These are phyloP conservation scores for Penicillium verhagenii DNA, from an alignment of 495 filamentous ascomycete species.

Conservation along the genomic window DNA sequence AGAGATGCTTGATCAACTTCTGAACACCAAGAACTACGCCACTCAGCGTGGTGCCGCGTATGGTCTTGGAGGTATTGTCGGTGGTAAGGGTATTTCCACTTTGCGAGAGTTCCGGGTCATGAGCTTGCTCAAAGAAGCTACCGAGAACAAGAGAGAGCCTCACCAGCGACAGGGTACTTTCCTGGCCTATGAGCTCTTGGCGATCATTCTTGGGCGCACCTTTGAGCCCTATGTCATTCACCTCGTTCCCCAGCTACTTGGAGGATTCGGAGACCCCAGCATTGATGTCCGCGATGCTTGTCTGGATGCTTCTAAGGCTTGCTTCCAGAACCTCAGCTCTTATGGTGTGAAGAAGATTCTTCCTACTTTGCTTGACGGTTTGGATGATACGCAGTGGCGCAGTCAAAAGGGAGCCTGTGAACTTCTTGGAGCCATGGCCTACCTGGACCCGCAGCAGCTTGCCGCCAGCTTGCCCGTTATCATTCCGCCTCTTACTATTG, in stretches of 20 bases:
- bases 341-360: constrained; percentile 94
- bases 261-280: constrained; percentile 84
- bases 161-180: constrained; percentile 87
- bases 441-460: constrained; percentile 91
- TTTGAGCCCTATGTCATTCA: constrained; percentile 98
- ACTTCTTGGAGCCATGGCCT: constrained; percentile 94
- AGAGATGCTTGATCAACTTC: constrained; percentile 71
- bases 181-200: constrained; percentile 86
- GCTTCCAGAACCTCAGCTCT: constrained; percentile 88
- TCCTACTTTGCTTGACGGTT: constrained; percentile 85
- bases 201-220: constrained; percentile 76
- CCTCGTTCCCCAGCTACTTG: constrained; percentile 85
- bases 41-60: constrained; percentile 90
- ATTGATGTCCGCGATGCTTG: constrained; percentile 90
- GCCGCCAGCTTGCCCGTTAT: constrained; percentile 91
- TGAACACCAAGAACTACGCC: constrained; percentile 85
- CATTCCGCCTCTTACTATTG: constrained; percentile 89
- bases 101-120: constrained; percentile 84
- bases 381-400: constrained; percentile 94
- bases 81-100: constrained; percentile 78
- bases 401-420: constrained; percentile 98
- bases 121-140: constrained; percentile 68
- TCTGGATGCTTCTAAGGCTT: constrained; percentile 88
- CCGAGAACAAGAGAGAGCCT: constrained; percentile 88
- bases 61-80: constrained; percentile 86